Base-by-base conservation (phyloP, 257 asterid genomes). In the Solanum pennellii region DNA sequence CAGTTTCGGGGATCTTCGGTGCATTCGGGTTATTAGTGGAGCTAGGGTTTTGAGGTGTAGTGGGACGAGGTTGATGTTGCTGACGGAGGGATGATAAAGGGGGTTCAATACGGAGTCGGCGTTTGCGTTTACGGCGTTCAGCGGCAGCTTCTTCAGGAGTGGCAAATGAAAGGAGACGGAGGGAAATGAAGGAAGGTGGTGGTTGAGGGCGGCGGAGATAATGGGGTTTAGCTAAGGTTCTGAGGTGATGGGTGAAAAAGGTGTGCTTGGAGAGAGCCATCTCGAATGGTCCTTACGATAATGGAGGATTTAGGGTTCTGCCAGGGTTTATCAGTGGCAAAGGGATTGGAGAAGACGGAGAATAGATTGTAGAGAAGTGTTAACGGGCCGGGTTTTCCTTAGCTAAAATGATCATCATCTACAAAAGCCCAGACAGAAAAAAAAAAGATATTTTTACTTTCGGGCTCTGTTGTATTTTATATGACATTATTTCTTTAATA, bases 81-180 rank as follows among this genome's bases (percentile, higher is more conserved):
- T 92, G 93, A 79, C 98, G 98, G 44, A 93, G 94, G 66, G 96
- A 82, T 83, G 97, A 91, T 45, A 94, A 92, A 0, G 98, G 98
- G 0, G 98, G 98, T 88, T 95, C 98, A 82, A 94, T 92, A 82
- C 98, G 97, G 89, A 94, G 95, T 84, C 95, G 97, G 88, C 98
- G 98, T 83, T 93, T 95, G 74, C 97, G 96, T 69, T 94, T 93
- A 79, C 98, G 98, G 89, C 98, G 98, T 16, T 95, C 98, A 35
- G 98, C 97, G 76, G 99, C 98, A 83, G 99, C 99, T 84, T 96
- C 99, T 86, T 96, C 98, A 1, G 99, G 98, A 1, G 98, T 95
- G 88, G 99, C 98, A 89, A 95, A 96, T 86, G 99, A 95, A 89
- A 96, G 92, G 83, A 88, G 87, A 83, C 98, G 99, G 83, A 91